These are phyloP conservation scores for Agrocybe pediades DNA, from an alignment of 768 basidiomycete genomes.

Conservation along the genomic window DNA sequence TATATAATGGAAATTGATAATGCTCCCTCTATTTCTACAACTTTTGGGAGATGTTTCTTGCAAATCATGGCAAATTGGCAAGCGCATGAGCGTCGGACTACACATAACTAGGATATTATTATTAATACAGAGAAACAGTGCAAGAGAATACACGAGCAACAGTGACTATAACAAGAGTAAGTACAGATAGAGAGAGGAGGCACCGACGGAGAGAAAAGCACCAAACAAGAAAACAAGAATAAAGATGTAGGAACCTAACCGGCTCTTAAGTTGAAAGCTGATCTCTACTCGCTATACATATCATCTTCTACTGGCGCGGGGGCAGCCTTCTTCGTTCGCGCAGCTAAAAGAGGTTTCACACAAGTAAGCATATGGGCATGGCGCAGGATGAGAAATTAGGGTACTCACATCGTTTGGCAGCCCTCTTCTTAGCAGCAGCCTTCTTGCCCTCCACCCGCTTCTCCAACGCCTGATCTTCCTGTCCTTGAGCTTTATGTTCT, in stretches of 20 bases:
- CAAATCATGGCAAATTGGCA: too few relatives aligned
- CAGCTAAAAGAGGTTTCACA: constrained; percentile 9
- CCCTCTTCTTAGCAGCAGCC: constrained; percentile 73
- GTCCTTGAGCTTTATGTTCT: constrained; percentile 80
- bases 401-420: constrained; percentile 46
- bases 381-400: not conserved
- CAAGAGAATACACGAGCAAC: too few relatives aligned
- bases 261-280: not conserved
- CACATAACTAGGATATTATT: too few relatives aligned
- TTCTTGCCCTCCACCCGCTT: constrained; percentile 85
- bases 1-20: too few relatives aligned
- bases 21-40: too few relatives aligned
- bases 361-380: not conserved
- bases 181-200: not conserved
- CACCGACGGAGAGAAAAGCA: not conserved
- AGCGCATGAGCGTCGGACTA: too few relatives aligned
- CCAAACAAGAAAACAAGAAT: not conserved
- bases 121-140: too few relatives aligned
- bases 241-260: not conserved
- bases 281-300: constrained; percentile 27
- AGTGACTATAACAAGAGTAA: not conserved
- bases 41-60: too few relatives aligned
- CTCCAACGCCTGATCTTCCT: constrained; percentile 90
- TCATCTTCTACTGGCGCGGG: constrained; percentile 22
- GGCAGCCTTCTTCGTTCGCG: constrained; percentile 20